Conservation (phyloP, 2,329 filamentous ascomycete genomes). For the Xylaria multiplex region DNA sequence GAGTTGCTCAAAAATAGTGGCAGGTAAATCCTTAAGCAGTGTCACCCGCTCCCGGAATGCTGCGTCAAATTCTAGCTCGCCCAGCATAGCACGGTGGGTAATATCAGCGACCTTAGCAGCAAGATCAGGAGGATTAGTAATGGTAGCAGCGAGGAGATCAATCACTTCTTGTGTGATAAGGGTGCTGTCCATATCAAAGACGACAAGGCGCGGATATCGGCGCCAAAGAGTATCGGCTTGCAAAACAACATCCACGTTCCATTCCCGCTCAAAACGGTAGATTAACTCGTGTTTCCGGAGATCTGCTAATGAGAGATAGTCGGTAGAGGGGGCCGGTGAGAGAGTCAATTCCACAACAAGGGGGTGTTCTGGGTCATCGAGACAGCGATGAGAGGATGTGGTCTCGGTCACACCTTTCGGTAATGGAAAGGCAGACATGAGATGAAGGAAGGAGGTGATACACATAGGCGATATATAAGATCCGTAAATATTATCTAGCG, state of each 20-base stretch:
- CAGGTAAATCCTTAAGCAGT: conserved; percentile 82
- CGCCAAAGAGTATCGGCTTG: conserved; percentile 79
- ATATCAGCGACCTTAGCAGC: conserved; percentile 86
- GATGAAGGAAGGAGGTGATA: conserved; percentile 72
- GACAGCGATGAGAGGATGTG: conserved; percentile 70
- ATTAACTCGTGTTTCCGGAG: conserved; percentile 83
- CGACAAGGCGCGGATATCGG: conserved; percentile 83
- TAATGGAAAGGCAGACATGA: conserved; percentile 71
- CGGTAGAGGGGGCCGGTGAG: conserved; percentile 66
- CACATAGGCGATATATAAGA: conserved; percentile 73
- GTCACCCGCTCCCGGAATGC: conserved; percentile 83
- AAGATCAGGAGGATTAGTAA: conserved; percentile 75
- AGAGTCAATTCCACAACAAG: conserved; percentile 74
- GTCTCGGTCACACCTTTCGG: conserved; percentile 62
- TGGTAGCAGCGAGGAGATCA: conserved; percentile 87
- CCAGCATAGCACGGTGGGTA: conserved; percentile 93
- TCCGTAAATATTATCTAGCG: conserved; percentile 72
- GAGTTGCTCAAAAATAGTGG: conserved; percentile 80
- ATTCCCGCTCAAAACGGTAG: conserved; percentile 85
- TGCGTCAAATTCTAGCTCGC: conserved; percentile 89
- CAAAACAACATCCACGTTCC: conserved; percentile 86
- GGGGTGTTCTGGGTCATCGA: conserved; percentile 69
- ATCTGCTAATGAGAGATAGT: conserved; percentile 74
- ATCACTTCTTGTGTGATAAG: conserved; percentile 98
- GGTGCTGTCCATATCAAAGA: conserved; percentile 99